Base-by-base conservation (phyloP, 2,329 filamentous ascomycete genomes). In the Calonectria fujianensis region DNA sequence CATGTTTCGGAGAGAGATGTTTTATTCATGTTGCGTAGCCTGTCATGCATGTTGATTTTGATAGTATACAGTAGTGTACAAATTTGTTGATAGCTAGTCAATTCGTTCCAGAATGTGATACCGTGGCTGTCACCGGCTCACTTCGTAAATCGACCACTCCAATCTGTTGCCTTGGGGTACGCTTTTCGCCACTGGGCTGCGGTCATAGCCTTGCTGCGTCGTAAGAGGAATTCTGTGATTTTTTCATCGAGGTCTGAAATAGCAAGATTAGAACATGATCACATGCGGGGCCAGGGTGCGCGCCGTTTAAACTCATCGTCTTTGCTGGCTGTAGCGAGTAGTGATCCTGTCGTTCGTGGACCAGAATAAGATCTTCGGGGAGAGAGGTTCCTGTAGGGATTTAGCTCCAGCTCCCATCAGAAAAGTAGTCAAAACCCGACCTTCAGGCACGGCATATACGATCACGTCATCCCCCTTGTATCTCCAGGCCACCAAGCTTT, bases 301-400 rank as follows among this genome's bases (percentile, higher is more conserved):
- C 50, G 48, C n/a, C 45, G 4, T 35, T 16, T 16, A 78, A 61
- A 11, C 27, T 35, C 76, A 78, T 78, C 9, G 27, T 31, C 31
- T 39, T 65, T 9, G 72, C 78, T 27, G 78, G 78, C 37, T 80
- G 79, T 6, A 79, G 75, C 1, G 77, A 80, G 51, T 76, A 80
- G 61, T 79, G 77, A 51, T 80, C 79, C 18, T 75, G 41, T 11
- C 75, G 78, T 63, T 80, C 78, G 59, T 80, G 79, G 1, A 80
- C 79, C 1, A 79, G 73, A 14, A 80, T 27, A 20, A 80, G 45
- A 69, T 78, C 66, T 1, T 78, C 69, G 0, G 79, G 79, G 8
- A 80, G 69, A 1, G 3, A n/a, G n/a, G 74, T 79, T 41, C 78
- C 79, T 80, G 3, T 45, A 11, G 3, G 3, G 5, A 29, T n/a